These are phyloP conservation scores for Sugiyamaella japonica DNA, from an alignment of 1,139 yeast species.

Conservation along the genomic window DNA sequence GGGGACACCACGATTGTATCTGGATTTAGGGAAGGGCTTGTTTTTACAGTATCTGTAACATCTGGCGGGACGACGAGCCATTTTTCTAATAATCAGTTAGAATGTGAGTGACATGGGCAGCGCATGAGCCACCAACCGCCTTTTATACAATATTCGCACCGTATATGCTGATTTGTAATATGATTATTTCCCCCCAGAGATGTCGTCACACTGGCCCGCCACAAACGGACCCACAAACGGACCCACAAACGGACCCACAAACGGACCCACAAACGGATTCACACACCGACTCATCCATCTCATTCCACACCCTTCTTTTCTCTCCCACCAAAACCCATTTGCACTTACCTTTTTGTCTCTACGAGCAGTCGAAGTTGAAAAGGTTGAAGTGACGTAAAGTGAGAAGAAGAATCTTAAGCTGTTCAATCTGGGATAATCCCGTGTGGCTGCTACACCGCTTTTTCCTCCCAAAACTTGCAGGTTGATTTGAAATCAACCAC, in stretches of 20 bases:
- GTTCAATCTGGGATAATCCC: neutral
- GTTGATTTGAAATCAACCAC: constrained; percentile 6
- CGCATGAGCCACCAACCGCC: no score
- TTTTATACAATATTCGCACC: no score
- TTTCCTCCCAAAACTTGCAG: neutral
- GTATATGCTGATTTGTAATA: neutral
- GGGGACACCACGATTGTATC: constrained; percentile 99
- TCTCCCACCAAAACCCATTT: neutral
- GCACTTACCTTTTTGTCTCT: constrained; percentile 11
- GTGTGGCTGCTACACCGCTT: constrained; percentile 9
- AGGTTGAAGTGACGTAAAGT: constrained; percentile 10
- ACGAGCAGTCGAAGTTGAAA: constrained; percentile 11
- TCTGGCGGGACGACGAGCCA: constrained; percentile 99
- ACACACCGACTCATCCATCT: neutral
- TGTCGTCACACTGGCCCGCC: neutral
- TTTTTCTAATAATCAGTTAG: constrained; percentile 46
- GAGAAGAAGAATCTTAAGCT: constrained; percentile 10
- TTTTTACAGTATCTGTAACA: constrained; percentile 99
- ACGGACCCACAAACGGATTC: neutral
- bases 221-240: neutral
- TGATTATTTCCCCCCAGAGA: neutral
- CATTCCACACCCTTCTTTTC: neutral
- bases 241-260: neutral
- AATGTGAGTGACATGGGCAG: no score
- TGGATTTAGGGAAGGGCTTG: constrained; percentile 99